These are phyloP conservation scores for Coemansia sp. DNA, from an alignment of 192 early-diverging fungal species.

Conservation along the genomic window DNA sequence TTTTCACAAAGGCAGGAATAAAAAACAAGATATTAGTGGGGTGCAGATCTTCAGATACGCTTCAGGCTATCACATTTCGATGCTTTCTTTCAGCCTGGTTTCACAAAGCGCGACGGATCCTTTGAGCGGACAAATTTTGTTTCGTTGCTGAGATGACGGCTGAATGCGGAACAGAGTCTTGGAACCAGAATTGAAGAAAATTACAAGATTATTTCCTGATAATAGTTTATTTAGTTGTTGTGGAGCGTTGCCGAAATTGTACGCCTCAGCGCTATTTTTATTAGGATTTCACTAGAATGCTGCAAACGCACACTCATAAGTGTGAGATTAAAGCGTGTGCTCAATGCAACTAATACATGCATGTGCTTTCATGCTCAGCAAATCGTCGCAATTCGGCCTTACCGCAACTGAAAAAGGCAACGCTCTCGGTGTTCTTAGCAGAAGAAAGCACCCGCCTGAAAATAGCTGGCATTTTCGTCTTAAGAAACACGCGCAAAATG, in stretches of 20 bases:
- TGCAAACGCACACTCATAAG: not conserved
- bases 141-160: not conserved
- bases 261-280: not conserved
- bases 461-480: too few species aligned
- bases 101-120: not conserved
- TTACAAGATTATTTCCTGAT: not conserved
- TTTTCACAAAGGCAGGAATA: not conserved
- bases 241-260: not conserved
- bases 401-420: not conserved
- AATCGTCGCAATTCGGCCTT: not conserved
- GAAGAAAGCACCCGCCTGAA: too few species aligned
- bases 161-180: not conserved
- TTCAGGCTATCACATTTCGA: not conserved
- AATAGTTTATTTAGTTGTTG: not conserved
- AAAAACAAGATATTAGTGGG: not conserved
- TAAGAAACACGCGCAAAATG: too few species aligned
- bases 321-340: not conserved
- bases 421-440: not conserved
- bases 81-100: not conserved
- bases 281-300: not conserved
- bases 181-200: not conserved
- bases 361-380: not conserved
- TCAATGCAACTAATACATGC: constrained; percentile 2
- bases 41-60: not conserved
- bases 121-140: not conserved